Percentiles rank a stretch among this genome's conserved stretches.
phyloP scores from a whole-genome alignment of 1,139 yeast genomes.

The Yamadazyma oceani region DNA sequence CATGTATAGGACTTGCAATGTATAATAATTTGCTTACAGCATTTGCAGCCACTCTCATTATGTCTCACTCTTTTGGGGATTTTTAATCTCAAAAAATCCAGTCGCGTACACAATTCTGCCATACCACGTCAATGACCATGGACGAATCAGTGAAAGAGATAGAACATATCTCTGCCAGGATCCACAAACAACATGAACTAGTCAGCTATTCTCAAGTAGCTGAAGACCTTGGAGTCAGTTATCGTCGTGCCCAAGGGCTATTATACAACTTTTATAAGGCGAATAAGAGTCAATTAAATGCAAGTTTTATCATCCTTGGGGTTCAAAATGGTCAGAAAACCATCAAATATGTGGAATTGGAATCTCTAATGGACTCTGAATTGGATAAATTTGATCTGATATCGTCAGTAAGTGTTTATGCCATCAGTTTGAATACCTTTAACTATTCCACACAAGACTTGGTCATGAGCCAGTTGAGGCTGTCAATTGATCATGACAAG shows the following conservation, averaged over 20 bases:
- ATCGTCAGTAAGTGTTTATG: constrained; percentile 32
- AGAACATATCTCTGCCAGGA: constrained; percentile 28
- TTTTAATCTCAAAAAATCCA: too few relatives aligned
- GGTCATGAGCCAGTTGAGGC: constrained; percentile 30
- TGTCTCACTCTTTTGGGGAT: too few relatives aligned
- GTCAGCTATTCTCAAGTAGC: constrained; percentile 14
- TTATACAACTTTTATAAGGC: constrained; percentile 33
- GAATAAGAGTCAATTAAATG: constrained; percentile 31
- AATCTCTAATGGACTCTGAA: constrained; percentile 20
- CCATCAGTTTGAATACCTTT: constrained; percentile 23
- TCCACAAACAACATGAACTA: constrained; percentile 19
- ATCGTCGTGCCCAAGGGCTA: constrained; percentile 25
- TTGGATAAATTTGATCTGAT: constrained; percentile 22
- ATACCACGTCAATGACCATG: constrained; percentile 35
- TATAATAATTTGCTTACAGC: too few relatives aligned
- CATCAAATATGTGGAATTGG: constrained; percentile 23
- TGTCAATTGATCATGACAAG: constrained; percentile 19
- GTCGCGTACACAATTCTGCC: too few relatives aligned
- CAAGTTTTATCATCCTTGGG: constrained; percentile 38
- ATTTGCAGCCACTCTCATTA: too few relatives aligned
- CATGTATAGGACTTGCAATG: too few relatives aligned
- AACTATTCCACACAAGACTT: constrained; percentile 23
- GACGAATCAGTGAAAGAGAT: constrained; percentile 28
- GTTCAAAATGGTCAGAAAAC: constrained; percentile 11
- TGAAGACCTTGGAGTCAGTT: constrained; percentile 7